These are phyloP conservation scores for Globisporangium nodosum DNA, from an alignment of 352 stramenopile species.

Conservation along the genomic window DNA sequence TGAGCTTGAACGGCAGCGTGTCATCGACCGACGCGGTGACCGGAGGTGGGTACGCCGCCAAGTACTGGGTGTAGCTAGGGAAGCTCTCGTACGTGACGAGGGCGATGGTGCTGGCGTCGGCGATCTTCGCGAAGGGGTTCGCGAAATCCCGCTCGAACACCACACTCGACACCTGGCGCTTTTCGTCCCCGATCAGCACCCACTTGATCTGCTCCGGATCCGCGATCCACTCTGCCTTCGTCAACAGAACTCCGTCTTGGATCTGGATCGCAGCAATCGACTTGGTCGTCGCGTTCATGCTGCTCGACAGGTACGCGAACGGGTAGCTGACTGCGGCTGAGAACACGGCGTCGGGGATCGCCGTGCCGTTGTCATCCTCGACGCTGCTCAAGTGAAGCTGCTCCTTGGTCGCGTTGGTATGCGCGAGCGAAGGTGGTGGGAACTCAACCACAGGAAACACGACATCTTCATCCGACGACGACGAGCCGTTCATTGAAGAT, in stretches of 20 bases:
- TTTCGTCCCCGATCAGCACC: conserved; percentile 4
- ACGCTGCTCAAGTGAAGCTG: too few species aligned
- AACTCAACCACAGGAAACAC: too few species aligned
- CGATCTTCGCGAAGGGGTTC: neutral
- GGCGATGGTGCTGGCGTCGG: neutral
- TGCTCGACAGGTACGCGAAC: conserved; percentile 2
- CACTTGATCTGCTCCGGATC: neutral
- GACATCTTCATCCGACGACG: too few species aligned
- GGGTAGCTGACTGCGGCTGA: neutral
- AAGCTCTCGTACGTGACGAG: neutral
- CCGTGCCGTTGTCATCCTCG: neutral
- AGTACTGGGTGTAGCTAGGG: too few species aligned
- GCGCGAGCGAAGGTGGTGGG: too few species aligned
- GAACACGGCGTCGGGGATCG: neutral
- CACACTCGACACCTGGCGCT: neutral
- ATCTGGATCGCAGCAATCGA: conserved; percentile 1
- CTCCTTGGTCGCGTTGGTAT: too few species aligned
- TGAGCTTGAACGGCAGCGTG: neutral
- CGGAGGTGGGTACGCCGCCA: neutral
- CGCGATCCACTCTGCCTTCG: neutral
- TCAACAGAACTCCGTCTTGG: neutral
- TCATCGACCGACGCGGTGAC: neutral
- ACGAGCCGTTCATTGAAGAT: too few species aligned
- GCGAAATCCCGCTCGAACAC: neutral
- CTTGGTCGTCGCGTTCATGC: neutral